A percentile compares a stretch with the other conserved stretches of the same genome.
phyloP scores from a whole-genome alignment of 345 rosid genomes.

The Lumnitzera littorea region DNA sequence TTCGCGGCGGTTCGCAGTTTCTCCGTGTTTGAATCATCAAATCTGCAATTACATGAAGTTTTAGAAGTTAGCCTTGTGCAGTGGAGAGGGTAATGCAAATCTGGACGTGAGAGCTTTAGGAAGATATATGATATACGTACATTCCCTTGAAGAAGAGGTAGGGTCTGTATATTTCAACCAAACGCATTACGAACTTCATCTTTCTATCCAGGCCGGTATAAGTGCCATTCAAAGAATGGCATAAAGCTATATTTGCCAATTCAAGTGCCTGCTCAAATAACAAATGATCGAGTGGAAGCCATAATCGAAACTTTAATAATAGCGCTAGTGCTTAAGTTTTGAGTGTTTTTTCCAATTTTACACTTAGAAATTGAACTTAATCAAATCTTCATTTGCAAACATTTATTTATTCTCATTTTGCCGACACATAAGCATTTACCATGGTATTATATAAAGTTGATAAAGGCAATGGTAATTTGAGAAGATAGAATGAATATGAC shows the following conservation, averaged over 20 bases:
- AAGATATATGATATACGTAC: not conserved
- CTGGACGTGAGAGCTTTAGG: not conserved
- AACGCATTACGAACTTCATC: conserved; percentile 20
- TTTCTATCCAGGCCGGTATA: conserved; percentile 9
- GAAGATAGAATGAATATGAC: no score
- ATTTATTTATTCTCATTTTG: no score
- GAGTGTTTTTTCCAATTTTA: no score
- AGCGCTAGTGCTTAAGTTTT: no score
- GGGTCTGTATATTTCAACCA: conserved; percentile 30
- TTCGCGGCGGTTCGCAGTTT: conserved; percentile 25
- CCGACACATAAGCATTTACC: no score
- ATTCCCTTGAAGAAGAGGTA: conserved; percentile 25
- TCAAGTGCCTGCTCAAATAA: conserved; percentile 5
- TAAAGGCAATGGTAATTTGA: no score
- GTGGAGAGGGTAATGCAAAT: no score
- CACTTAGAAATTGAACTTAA: no score
- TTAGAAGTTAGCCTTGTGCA: not conserved
- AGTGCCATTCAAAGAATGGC: conserved; percentile 6
- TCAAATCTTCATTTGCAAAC: no score
- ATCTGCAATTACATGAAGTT: conserved; percentile 24
- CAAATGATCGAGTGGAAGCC: no score
- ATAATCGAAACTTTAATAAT: no score
- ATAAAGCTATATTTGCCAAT: conserved; percentile 12
- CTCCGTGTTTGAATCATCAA: conserved; percentile 57
- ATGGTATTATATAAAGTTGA: no score